phyloP scores from a whole-genome alignment of 768 basidiomycete species.

The Russula abietina region DNA sequence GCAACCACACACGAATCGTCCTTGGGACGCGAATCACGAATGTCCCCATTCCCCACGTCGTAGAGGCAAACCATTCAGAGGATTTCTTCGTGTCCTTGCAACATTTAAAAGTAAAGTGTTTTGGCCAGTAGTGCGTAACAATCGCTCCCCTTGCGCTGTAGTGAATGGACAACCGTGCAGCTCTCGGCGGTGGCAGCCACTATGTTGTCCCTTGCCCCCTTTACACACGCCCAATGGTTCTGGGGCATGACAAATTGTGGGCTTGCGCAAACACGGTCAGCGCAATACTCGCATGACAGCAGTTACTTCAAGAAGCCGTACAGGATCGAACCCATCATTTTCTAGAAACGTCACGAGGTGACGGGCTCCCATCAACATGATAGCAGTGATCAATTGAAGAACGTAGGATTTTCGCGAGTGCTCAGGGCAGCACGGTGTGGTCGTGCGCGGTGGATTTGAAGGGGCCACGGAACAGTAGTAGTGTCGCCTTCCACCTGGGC shows the following conservation, averaged over 20 bases:
- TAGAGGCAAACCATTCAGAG: neutral
- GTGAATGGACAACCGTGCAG: neutral
- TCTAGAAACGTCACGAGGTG: neutral
- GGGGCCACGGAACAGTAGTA: too few relatives aligned
- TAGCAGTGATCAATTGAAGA: neutral
- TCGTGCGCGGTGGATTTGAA: too few relatives aligned
- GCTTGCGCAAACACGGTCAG: neutral
- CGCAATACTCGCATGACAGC: neutral
- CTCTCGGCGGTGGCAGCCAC: neutral
- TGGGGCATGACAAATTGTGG: neutral
- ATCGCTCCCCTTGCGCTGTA: neutral
- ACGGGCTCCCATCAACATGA: neutral
- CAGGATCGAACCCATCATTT: neutral
- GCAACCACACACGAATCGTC: neutral
- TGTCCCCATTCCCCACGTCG: neutral
- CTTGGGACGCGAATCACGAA: neutral
- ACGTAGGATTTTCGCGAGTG: neutral
- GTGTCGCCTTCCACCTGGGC: too few relatives aligned
- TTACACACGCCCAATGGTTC: too few relatives aligned
- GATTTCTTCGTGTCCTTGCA: neutral
- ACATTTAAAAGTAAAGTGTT: neutral
- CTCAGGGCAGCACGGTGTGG: neutral
- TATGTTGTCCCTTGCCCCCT: neutral
- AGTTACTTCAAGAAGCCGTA: neutral
- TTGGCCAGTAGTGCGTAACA: neutral